Conservation (phyloP, 176 grass and related monocot genomes). For the Saccharum officinarum region DNA sequence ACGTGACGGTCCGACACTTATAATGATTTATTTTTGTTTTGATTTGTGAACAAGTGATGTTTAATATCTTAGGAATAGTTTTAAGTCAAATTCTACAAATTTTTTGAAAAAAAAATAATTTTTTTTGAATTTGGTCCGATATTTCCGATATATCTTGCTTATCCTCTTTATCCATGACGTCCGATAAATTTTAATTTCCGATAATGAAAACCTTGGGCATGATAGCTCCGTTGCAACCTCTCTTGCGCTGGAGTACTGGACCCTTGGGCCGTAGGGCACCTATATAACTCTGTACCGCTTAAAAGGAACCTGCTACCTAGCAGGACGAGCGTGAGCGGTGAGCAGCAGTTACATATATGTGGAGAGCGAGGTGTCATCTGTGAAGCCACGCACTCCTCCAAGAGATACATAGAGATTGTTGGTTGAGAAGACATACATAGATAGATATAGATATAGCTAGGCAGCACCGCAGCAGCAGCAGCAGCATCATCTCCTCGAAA, state of each 20-base stretch:
- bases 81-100: no score
- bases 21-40: no score
- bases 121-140: no score
- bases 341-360: not conserved
- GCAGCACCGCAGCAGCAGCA: not conserved
- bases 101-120: no score
- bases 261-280: not conserved
- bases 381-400: not conserved
- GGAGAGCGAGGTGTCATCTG: not conserved
- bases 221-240: constrained; percentile 38
- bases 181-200: no score
- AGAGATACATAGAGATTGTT: not conserved
- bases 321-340: not conserved
- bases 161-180: no score
- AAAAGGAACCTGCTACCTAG: not conserved
- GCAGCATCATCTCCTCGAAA: not conserved
- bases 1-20: no score
- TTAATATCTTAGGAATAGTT: no score
- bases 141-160: no score
- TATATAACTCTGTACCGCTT: not conserved
- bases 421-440: not conserved
- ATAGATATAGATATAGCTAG: not conserved
- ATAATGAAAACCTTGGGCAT: no score
- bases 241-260: not conserved
- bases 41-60: no score